Percentiles rank a stretch among this genome's conserved stretches.
These are phyloP conservation scores for Smallanthus sonchifolius DNA, from an alignment of 129 eudicot species.

Conservation along the genomic window DNA sequence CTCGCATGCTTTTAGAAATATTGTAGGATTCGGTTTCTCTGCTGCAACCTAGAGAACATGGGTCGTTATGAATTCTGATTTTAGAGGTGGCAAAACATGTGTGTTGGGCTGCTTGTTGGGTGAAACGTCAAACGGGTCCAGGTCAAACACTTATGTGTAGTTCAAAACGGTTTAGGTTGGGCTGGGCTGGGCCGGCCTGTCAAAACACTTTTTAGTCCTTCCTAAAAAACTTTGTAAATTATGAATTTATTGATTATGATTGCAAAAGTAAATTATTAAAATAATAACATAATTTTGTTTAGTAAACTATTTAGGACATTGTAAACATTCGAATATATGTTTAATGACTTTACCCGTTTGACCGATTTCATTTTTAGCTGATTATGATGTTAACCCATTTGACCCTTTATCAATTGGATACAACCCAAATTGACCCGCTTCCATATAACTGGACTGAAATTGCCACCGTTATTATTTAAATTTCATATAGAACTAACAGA, in stretches of 20 bases:
- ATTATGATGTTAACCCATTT: background rate
- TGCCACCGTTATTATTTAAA: background rate
- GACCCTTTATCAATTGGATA: background rate
- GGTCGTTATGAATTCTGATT: background rate
- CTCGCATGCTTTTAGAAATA: conserved; percentile 96
- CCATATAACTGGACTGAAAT: background rate
- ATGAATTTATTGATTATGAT: background rate
- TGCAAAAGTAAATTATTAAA: background rate
- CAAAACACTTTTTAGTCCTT: background rate
- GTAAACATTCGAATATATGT: background rate
- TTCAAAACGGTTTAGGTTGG: background rate
- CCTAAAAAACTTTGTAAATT: background rate
- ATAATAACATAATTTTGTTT: background rate
- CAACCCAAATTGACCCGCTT: background rate
- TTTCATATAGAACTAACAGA: background rate
- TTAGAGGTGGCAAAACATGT: background rate
- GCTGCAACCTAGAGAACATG: conserved; percentile 74
- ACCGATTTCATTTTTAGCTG: background rate
- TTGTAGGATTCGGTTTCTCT: conserved; percentile 95
- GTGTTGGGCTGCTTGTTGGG: background rate
- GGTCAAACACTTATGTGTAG: background rate
- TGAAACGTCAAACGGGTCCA: background rate
- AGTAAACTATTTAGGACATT: background rate
- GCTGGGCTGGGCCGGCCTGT: background rate
- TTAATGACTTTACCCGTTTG: background rate